phyloP scores from a whole-genome alignment of 2,329 filamentous ascomycete species.

The Aspergillus tubingensis region DNA sequence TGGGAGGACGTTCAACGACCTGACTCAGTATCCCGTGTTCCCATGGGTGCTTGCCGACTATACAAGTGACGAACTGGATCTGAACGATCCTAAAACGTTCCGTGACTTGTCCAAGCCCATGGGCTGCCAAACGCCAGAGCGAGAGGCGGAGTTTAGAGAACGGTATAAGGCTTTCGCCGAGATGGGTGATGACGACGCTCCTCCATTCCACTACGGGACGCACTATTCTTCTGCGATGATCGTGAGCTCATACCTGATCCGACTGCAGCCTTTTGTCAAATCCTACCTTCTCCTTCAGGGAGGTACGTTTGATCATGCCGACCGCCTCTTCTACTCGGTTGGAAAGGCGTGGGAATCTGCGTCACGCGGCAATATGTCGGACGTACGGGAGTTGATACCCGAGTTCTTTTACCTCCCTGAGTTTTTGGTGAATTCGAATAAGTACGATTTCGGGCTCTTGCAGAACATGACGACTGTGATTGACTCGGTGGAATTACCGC shows the following conservation, averaged over 20 bases:
- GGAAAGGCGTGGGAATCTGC: constrained; percentile 88
- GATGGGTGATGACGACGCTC: constrained; percentile 73
- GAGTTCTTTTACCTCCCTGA: constrained; percentile 98
- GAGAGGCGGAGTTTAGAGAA: constrained; percentile 78
- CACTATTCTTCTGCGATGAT: constrained; percentile 99
- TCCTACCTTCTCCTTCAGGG: constrained; percentile 93
- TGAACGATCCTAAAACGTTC: constrained; percentile 81
- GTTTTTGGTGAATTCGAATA: constrained; percentile 90
- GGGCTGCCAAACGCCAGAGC: constrained; percentile 78
- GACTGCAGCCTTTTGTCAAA: constrained; percentile 92
- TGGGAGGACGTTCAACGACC: constrained; percentile 92
- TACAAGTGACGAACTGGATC: constrained; percentile 85
- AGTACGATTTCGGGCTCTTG: constrained; percentile 86
- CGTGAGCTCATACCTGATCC: constrained; percentile 92
- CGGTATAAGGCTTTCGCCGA: constrained; percentile 86
- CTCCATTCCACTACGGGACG: constrained; percentile 95
- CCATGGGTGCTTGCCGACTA: constrained; percentile 97
- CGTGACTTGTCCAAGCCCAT: constrained; percentile 93
- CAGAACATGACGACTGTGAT: constrained; percentile 80
- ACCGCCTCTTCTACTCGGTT: constrained; percentile 91
- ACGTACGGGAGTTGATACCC: constrained; percentile 90
- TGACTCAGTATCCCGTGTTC: constrained; percentile 97
- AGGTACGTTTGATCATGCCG: constrained; percentile 94
- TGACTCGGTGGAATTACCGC: constrained; percentile 84
- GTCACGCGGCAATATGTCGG: constrained; percentile 84